Base-by-base conservation (phyloP, 192 early-diverging fungal species). In the Gryganskiella cystojenkinii region DNA sequence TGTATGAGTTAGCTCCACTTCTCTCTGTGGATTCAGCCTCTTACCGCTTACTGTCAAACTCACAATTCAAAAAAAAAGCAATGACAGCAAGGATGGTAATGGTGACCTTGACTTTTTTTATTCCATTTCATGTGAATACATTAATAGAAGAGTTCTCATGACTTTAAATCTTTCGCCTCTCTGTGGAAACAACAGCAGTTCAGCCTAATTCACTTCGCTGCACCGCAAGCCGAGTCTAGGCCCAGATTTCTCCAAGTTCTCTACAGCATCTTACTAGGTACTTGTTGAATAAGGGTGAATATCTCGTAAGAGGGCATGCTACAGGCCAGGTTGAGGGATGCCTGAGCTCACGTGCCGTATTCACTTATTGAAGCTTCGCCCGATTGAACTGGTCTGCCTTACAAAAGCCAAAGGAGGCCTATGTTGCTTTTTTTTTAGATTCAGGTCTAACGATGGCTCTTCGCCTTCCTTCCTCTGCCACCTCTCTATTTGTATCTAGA, bases 171-270 rank as follows among this genome's bases (percentile, higher is more conserved):
- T 19, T 76, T 76, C 20, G 13, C 25, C 1, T 44, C 46, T 3
- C 24, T 58, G 4, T 78, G 73, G 73, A 61, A 47, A 17, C 30
- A 57, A n/a, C 19, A n/a, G 1, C 22, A 64, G 15, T 37, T 68
- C 1, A 44, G 40, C 3, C 49, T 63, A 6, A 57, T 78, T 17
- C 73, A 78, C 28, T 63, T 68, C 28, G 55, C 34, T 2, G 63
- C 60, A 24, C 25, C 15, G 0, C 64, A 78, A 1, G 11, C 8
- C 6, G 28, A 43, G 4, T 46, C 27, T 13, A 33, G 65, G 24
- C n/a, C 45, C 5, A 4, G 10, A 2, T 67, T 62, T 10, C 49
- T 76, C 19, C 4, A 1, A 13, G 22, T 40, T 2, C 51, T 76
- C 0, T 63, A 57, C 24, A 27, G 56, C 1, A 50, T 54, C 2